phyloP scores from a whole-genome alignment of 768 basidiomycete genomes.

The Candolleomyces efflorescens region DNA sequence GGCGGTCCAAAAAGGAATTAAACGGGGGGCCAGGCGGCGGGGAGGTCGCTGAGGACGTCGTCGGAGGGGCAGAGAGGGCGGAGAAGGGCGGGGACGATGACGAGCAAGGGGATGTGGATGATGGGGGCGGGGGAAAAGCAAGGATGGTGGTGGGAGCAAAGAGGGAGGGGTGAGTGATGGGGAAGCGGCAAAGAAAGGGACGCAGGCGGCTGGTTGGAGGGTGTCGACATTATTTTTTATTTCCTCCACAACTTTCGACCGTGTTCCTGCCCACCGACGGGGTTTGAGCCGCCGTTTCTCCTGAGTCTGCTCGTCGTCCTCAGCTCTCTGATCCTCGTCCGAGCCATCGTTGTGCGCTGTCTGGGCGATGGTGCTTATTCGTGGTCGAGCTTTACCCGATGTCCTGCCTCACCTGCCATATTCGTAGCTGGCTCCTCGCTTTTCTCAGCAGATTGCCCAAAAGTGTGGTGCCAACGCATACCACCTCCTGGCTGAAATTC shows the following conservation, averaged over 20 bases:
- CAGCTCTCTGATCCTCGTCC: not conserved
- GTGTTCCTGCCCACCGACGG: not conserved
- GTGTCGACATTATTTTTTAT: constrained; percentile 23
- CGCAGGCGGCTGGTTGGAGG: constrained; percentile 56
- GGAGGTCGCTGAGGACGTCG: constrained; percentile 14
- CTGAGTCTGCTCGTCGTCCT: not conserved
- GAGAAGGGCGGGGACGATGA: constrained; percentile 13
- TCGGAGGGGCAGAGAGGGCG: constrained; percentile 11
- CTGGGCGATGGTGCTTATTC: not conserved
- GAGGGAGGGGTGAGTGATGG: constrained; percentile 41
- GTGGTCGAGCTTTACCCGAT: constrained; percentile 8
- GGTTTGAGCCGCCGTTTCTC: not conserved
- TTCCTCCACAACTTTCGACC: not conserved
- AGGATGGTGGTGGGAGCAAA: constrained; percentile 39
- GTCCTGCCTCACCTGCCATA: constrained; percentile 5
- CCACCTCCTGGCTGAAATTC: not conserved
- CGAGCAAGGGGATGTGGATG: constrained; percentile 16
- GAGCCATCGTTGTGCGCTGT: not conserved
- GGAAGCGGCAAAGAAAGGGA: constrained; percentile 57
- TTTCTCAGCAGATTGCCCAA: constrained; percentile 1
- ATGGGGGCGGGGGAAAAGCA: constrained; percentile 29
- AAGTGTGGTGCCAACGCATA: not conserved
- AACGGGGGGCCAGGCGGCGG: constrained; percentile 16
- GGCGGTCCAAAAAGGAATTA: constrained; percentile 18
- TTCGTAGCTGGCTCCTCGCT: constrained; percentile 2